Base-by-base conservation (phyloP, 176 grass and related monocot genomes). In the Tillandsia fasciculata region DNA sequence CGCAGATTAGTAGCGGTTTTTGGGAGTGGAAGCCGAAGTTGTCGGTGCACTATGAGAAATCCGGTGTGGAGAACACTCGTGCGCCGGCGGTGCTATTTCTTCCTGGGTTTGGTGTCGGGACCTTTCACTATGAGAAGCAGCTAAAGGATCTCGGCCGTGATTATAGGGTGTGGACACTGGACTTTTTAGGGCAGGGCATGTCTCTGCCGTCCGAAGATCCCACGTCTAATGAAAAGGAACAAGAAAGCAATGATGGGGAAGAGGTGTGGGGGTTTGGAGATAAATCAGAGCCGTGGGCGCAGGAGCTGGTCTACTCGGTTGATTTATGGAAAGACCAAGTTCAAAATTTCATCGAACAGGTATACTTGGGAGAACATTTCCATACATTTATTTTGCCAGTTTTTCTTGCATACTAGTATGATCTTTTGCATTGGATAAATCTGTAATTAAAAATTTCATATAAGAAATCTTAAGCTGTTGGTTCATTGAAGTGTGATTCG, bases 11-110 rank as follows among this genome's bases (percentile, higher is more conserved):
- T 52, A 93, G 84, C 63, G 85, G 79, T 29, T 80, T 90, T 48
- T 99, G 94, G 94, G 89, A 93, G 26, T 99, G 81, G 82, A 92
- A 83, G 69, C 94, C 94, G 1, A 99, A 99, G 68, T 70, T 99
- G 64, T 83, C 82, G 6, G 94, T 93, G 24, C 83, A 99, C 70
- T 99, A 99, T 48, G 94, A 99, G 69, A 85, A 72, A 64, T 90
- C 94, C 17, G 86, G 89, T 42, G 74, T 65, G 6, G 52, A 83
- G 53, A 97, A 99, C 14, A 83, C 64, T 69, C 81, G 85, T 49
- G 86, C 94, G 0, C 94, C 94, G 1, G 84, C 86, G 0, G 84
- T 99, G 77, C 89, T 93, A 68, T 99, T 99, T 70, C 83, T 99
- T 17, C 94, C 94, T 1, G 94, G 94, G 29, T 99, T 99, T 51